These are phyloP conservation scores for Glarea lozoyensis DNA, from an alignment of 495 filamentous ascomycete genomes.

Conservation along the genomic window DNA sequence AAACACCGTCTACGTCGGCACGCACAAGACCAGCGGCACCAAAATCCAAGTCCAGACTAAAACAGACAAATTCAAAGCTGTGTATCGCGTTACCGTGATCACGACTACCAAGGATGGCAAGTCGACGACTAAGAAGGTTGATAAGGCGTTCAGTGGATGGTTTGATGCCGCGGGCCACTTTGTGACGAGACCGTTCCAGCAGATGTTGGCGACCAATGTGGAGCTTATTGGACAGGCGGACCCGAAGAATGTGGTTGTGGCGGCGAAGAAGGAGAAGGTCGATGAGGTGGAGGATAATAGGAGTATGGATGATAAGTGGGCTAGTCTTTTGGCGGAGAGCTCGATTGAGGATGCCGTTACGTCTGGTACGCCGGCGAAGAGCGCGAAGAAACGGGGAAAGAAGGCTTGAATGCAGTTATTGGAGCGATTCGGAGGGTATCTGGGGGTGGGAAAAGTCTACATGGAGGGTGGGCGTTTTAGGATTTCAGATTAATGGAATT, in stretches of 20 bases:
- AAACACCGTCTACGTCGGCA: conserved; percentile 71
- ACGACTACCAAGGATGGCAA: conserved; percentile 25
- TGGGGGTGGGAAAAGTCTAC: not conserved
- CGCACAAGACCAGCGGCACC: conserved; percentile 25
- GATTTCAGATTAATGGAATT: no score
- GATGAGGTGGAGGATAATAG: conserved; percentile 2
- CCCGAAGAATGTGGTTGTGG: conserved; percentile 38
- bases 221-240: conserved; percentile 60
- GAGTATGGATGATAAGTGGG: conserved; percentile 20
- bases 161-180: conserved; percentile 79
- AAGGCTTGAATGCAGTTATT: conserved; percentile 9
- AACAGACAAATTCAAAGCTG: conserved; percentile 66
- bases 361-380: conserved; percentile 6
- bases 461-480: not conserved
- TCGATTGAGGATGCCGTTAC: conserved; percentile 7
- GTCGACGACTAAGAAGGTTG: conserved; percentile 40
- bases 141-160: conserved; percentile 73
- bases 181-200: conserved; percentile 74
- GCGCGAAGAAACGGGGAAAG: conserved; percentile 16
- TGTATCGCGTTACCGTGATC: conserved; percentile 65
- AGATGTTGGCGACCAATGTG: conserved; percentile 63
- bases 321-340: conserved; percentile 20
- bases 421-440: no score
- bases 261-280: conserved; percentile 11
- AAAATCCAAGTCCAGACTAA: conserved; percentile 55